phyloP scores from a whole-genome alignment of 148 eudicot species.

The Silene latifolia region DNA sequence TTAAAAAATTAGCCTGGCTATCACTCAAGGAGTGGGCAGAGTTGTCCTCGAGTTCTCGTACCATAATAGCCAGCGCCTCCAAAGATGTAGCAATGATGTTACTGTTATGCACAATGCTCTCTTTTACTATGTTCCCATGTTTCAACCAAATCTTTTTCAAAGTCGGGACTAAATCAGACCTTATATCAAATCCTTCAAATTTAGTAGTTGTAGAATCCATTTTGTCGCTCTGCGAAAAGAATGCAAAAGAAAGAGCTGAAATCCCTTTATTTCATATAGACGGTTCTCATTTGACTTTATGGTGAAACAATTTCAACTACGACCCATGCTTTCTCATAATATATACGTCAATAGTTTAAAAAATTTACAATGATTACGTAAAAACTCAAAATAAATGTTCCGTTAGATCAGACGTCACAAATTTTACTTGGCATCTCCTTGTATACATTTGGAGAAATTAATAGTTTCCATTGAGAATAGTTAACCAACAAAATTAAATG shows the following conservation, averaged over 20 bases:
- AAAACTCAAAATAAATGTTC: too few species aligned
- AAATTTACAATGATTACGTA: too few species aligned
- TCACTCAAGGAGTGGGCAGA: too few species aligned
- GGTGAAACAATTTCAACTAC: too few species aligned
- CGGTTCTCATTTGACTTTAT: too few species aligned
- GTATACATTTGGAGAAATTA: too few species aligned
- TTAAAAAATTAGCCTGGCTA: too few species aligned
- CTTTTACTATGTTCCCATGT: constrained; percentile 14
- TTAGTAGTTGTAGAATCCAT: background rate
- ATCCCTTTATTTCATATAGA: too few species aligned
- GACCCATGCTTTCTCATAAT: too few species aligned
- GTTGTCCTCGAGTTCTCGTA: background rate
- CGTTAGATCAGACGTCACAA: too few species aligned
- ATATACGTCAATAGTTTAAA: too few species aligned
- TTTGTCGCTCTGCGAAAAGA: constrained; percentile 5
- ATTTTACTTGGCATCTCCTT: background rate
- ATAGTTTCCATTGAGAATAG: background rate
- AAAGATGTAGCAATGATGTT: constrained; percentile 4
- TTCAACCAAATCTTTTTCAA: constrained; percentile 23
- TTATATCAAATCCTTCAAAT: constrained; percentile 16
- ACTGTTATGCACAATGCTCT: background rate
- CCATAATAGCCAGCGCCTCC: constrained; percentile 17
- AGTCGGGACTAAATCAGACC: constrained; percentile 8
- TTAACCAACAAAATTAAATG: background rate
- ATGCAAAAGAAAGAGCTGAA: background rate